phyloP scores from a whole-genome alignment of 2,329 filamentous ascomycete genomes.

The Colletotrichum filicis region DNA sequence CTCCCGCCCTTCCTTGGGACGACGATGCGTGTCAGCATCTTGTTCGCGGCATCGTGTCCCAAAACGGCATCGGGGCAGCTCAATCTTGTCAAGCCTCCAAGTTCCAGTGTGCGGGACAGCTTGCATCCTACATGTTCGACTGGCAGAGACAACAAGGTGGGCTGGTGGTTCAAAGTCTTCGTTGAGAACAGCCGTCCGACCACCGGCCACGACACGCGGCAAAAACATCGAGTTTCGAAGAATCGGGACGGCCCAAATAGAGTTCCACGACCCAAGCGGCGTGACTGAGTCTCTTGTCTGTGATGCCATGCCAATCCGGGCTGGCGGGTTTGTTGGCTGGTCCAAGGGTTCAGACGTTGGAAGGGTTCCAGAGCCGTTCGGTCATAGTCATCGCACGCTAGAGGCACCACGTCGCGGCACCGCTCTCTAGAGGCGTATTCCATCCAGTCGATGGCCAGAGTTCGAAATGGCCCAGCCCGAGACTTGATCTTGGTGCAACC shows the following conservation, averaged over 20 bases:
- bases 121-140: slow-evolving; percentile 29
- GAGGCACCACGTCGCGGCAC: slow-evolving; percentile 4
- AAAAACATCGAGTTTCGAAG: slow-evolving; percentile 3
- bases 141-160: slow-evolving; percentile 16
- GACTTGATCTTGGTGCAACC: slow-evolving; percentile 31
- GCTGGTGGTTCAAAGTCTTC: background rate
- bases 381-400: slow-evolving; percentile 22
- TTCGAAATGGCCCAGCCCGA: slow-evolving; percentile 1
- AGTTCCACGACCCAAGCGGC: slow-evolving; percentile 15
- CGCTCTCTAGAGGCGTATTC: slow-evolving; percentile 20
- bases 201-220: background rate
- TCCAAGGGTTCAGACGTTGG: slow-evolving; percentile 29
- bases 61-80: slow-evolving; percentile 12
- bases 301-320: slow-evolving; percentile 32
- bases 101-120: slow-evolving; percentile 1
- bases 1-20: background rate
- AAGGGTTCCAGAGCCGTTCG: slow-evolving; percentile 24
- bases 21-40: slow-evolving; percentile 27
- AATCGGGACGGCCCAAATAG: slow-evolving; percentile 4
- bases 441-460: slow-evolving; percentile 21
- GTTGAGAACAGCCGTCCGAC: background rate
- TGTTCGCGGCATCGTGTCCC: slow-evolving; percentile 13
- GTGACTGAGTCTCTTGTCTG: slow-evolving; percentile 22
- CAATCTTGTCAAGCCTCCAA: slow-evolving; percentile 9
- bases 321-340: slow-evolving; percentile 20